A percentile compares a stretch with the other conserved stretches of the same genome.
These are phyloP conservation scores for Alternaria angustiovoidea DNA, from an alignment of 2,329 filamentous ascomycete species.

Conservation along the genomic window DNA sequence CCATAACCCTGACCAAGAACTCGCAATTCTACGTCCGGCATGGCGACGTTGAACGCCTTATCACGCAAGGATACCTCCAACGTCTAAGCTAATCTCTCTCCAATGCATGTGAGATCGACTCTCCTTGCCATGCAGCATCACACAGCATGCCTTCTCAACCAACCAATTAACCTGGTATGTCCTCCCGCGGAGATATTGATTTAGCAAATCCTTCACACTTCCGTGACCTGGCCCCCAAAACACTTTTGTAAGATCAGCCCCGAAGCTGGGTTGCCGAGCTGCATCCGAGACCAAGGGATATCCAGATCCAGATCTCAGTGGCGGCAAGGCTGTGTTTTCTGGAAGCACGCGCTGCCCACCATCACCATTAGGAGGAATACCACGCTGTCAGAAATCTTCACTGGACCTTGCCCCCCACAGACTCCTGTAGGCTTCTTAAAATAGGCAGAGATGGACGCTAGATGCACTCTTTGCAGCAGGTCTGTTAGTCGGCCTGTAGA, in stretches of 20 bases:
- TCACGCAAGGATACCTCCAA: slow-evolving; percentile 93
- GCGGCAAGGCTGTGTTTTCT: slow-evolving; percentile 1
- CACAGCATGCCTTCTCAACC: neutral
- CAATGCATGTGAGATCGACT: neutral
- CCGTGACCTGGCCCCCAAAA: neutral
- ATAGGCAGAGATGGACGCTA: neutral
- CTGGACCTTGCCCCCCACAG: neutral
- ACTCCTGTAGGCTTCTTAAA: neutral
- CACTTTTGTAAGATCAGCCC: neutral
- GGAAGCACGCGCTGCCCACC: neutral
- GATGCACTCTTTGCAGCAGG: neutral
- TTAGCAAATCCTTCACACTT: neutral
- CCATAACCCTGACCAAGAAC: slow-evolving; percentile 96
- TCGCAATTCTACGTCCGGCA: slow-evolving; percentile 97
- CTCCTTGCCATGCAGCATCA: neutral
- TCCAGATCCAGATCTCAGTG: neutral
- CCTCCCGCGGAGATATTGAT: neutral
- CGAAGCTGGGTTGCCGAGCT: slow-evolving; percentile 6
- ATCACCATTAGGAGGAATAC: neutral
- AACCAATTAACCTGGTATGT: neutral
- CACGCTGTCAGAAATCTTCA: neutral
- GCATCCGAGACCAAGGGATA: slow-evolving; percentile 9
- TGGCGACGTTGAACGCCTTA: slow-evolving; percentile 92
- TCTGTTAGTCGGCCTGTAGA: neutral
- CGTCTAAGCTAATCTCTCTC: slow-evolving; percentile 73